Conservation (phyloP, 257 asterid species). For the Petunia axillaris region DNA sequence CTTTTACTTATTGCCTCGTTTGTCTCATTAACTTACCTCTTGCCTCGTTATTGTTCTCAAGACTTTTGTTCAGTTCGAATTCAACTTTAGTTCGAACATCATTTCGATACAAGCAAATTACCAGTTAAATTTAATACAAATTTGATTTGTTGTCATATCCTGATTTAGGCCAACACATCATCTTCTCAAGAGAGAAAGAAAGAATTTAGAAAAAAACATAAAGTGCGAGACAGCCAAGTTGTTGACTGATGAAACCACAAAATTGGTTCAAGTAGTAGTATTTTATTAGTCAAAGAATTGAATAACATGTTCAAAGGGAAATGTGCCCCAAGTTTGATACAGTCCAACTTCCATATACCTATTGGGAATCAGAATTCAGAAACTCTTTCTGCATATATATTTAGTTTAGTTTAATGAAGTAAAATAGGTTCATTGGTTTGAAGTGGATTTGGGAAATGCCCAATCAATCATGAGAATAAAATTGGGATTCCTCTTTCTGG, state of each 20-base stretch:
- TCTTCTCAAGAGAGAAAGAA: too few relatives aligned
- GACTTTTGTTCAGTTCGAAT: too few relatives aligned
- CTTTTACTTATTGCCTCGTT: too few relatives aligned
- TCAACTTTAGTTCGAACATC: too few relatives aligned
- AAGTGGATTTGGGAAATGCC: conserved; percentile 16
- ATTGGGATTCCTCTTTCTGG: conserved; percentile 25
- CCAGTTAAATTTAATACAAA: too few relatives aligned
- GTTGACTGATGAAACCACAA: background rate
- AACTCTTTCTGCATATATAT: background rate
- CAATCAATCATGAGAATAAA: conserved; percentile 26
- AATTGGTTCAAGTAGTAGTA: background rate
- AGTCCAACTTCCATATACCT: conserved; percentile 14
- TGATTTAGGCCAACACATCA: too few relatives aligned
- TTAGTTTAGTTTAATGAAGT: background rate
- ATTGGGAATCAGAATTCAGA: background rate
- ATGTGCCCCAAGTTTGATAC: conserved; percentile 16
- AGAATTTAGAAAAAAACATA: background rate
- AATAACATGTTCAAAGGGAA: conserved; percentile 10
- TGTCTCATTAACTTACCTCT: too few relatives aligned
- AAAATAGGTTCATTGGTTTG: conserved; percentile 21
- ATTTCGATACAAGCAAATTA: too few relatives aligned
- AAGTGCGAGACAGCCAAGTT: background rate
- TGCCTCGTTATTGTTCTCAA: too few relatives aligned
- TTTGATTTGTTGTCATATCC: too few relatives aligned
- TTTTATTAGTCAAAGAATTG: background rate